Evolutionary conservation across 2,329 filamentous ascomycete species (phyloP), one percentile per base, ranked within the genome.

Genomic region (Eurotiales sp.): DNA sequence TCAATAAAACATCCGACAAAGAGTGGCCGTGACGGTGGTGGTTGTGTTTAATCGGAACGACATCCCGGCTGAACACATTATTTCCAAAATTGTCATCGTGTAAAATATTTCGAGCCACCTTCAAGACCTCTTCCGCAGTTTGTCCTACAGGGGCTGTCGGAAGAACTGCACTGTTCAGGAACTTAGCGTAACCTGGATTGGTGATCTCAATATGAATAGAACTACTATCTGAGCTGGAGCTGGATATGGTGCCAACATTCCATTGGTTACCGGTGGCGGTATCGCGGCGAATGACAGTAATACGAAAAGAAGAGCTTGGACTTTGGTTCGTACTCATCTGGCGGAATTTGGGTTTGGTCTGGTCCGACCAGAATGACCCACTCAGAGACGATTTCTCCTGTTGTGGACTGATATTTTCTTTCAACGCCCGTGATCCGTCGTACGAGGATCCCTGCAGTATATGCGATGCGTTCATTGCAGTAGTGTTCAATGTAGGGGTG

Each of bases 281-380:
- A 63, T 90, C 85, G 56, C 87, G 81, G n/a, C 87, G 83, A 59
- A 90, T 89, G 12, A 91, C 67, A 0, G 82, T 85, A 41, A 77
- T 66, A 50, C 65, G 64, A 46, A 72, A 72, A 2, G 66, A 60
- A n/a, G 59, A 53, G 27, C 17, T 19, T n/a, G 43, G 11, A 15
- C 19, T 50, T 23, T 50, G 34, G 14, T 46, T 19, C 8, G 45
- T 30, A 22, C 22, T 51, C 17, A 40, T 37, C 14, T 3, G 44
- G 15, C 34, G 36, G 4, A 19, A 21, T 47, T 34, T 48, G 19
- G 44, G 55, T 2, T 65, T 36, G 6, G 8, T 15, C 25, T 29
- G 25, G 25, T 29, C 11, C 11, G 25, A 11, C 25, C 25, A 29
- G 32, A 15, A 19, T 8, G 4, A 17, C 15, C 19, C 32, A 7